Base-by-base conservation (phyloP, 2,329 filamentous ascomycete species). In the Exophiala dermatitidis region DNA sequence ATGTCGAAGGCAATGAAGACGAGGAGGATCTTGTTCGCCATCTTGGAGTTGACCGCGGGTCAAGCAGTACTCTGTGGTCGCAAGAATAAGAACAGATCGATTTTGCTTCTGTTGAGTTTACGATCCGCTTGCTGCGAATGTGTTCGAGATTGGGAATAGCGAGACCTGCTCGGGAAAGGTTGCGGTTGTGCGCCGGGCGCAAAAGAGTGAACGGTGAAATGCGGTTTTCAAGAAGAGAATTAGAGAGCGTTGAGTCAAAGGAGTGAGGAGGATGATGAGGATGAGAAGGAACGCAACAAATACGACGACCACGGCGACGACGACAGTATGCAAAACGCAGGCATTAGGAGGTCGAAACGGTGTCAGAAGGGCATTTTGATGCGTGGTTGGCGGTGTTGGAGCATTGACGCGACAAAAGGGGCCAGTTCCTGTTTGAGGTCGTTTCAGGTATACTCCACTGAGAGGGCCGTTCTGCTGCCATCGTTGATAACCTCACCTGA, bases 1-100 rank as follows among this genome's bases (percentile, higher is more conserved):
- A 78, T 59, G 65, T 81, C 76, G 56, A 74, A 66, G 41, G 66
- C 67, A 53, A 80, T 63, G 65, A 76, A 82, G 54, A 74, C 70
- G 62, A 76, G 63, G 59, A 80, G 72, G 41, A 81, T 69, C 57
- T 74, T 78, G 69, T 78, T 75, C 63, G 72, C 70, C 48, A 57
- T 54, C 32, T 33, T 38, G 28, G 4, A 9, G 12, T 28, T 29
- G 34, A 7, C 4, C 19, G 19, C 19, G 19, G 19, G 19, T 19
- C 19, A 19, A 19, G 19, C 19, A 19, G 19, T 19, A 19, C 19
- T 19, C 19, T 19, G 19, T 19, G 19, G 19, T 19, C 19, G 19
- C 19, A 19, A 19, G 19, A 19, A 19, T 19, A 19, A 19, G 19
- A 19, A 19, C 19, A 19, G 19, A 19, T 19, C 19, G 19, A 19